phyloP scores from a whole-genome alignment of 306 rosid species.

The Citrullus colocynthis region DNA sequence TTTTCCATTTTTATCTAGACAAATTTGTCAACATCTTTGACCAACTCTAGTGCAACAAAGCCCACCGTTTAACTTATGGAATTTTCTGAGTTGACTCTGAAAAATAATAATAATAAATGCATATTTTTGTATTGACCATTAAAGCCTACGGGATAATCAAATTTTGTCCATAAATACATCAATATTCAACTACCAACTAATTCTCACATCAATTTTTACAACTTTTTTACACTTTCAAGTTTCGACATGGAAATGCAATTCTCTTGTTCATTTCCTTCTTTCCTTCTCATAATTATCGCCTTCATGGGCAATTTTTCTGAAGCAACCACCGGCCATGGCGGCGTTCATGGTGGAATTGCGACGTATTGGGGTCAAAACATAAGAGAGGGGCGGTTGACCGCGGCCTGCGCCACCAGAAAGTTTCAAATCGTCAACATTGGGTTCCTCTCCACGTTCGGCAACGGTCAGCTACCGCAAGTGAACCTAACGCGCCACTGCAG shows the following conservation, averaged over 20 bases:
- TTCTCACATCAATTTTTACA: background rate
- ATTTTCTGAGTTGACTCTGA: background rate
- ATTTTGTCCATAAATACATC: background rate
- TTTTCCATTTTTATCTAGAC: too few relatives aligned
- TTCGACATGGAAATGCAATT: background rate
- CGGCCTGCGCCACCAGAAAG: background rate
- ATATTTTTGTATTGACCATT: background rate
- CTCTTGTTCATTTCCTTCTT: background rate
- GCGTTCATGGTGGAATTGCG: background rate
- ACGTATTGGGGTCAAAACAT: conserved; percentile 3
- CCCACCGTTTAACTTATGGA: background rate
- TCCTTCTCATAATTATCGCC: background rate
- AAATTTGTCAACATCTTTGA: background rate
- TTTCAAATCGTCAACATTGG: background rate
- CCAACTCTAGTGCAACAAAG: background rate
- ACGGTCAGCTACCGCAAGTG: conserved; percentile 14
- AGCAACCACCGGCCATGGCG: background rate
- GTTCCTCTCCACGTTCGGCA: background rate
- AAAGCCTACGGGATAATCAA: background rate
- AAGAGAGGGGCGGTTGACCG: background rate
- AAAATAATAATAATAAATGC: background rate
- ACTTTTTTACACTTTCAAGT: too few relatives aligned
- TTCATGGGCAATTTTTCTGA: background rate
- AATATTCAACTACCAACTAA: background rate
- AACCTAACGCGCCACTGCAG: conserved; percentile 32